phyloP scores from a whole-genome alignment of 129 eudicot genomes.

The Artemisia argyi region DNA sequence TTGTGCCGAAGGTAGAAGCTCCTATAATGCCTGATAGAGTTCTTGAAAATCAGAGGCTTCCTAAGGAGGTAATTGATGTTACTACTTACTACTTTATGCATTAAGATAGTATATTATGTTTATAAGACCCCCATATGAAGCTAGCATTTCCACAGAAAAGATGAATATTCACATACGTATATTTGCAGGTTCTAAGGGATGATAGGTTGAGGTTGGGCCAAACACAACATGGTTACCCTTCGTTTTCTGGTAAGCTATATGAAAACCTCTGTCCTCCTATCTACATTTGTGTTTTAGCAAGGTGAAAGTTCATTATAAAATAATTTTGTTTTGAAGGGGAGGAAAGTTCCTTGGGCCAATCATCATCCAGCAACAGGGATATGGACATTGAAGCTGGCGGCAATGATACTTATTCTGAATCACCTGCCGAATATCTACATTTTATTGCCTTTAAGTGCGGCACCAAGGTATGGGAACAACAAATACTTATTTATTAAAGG shows the following conservation, averaged over 20 bases:
- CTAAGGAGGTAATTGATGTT: conserved; percentile 68
- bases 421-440: conserved; percentile 67
- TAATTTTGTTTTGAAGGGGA: conserved; percentile 50
- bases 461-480: conserved; percentile 63
- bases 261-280: neutral
- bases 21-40: conserved; percentile 56
- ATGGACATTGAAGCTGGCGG: conserved; percentile 61
- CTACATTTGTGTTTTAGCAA: too few relatives aligned
- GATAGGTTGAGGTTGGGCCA: conserved; percentile 61
- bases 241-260: conserved; percentile 59
- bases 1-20: conserved; percentile 56
- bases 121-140: neutral
- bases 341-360: conserved; percentile 54
- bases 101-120: conserved; percentile 3
- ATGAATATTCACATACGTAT: conserved; percentile 1
- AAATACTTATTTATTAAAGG: conserved; percentile 10
- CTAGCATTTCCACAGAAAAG: too few relatives aligned
- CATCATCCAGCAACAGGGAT: conserved; percentile 64
- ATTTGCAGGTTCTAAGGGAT: conserved; percentile 66
- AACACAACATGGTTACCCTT: conserved; percentile 48
- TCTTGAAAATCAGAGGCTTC: conserved; percentile 62
- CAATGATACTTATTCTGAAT: conserved; percentile 51
- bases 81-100: neutral
- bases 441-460: conserved; percentile 84
- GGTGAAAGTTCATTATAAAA: neutral